Conservation (phyloP, 805 yeast species). For the Zygotorulaspora sp. region DNA sequence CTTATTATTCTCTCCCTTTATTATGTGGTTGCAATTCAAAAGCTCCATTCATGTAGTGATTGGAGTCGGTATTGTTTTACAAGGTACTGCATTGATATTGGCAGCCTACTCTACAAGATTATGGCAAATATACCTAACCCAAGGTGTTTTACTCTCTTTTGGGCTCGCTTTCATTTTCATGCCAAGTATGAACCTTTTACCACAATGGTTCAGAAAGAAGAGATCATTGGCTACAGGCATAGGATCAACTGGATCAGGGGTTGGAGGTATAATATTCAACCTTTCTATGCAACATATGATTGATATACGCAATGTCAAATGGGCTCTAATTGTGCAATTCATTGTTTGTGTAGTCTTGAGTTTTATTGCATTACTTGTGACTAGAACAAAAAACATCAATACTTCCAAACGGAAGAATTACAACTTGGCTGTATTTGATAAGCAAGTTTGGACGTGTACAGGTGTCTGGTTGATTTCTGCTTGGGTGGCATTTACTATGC, state of each 20-base stretch:
- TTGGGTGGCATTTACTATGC: conserved; percentile 46
- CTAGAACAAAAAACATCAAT: conserved; percentile 36
- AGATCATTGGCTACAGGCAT: conserved; percentile 40
- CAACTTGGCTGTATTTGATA: conserved; percentile 40
- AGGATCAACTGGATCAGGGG: conserved; percentile 39
- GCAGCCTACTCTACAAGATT: conserved; percentile 47
- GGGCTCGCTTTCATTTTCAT: conserved; percentile 49
- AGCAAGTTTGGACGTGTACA: conserved; percentile 34
- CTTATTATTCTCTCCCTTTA: conserved; percentile 43
- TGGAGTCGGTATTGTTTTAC: conserved; percentile 41
- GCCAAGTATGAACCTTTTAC: conserved; percentile 45
- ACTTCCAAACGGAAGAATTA: neutral
- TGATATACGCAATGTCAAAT: conserved; percentile 23
- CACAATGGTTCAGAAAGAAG: conserved; percentile 53
- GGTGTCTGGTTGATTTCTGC: conserved; percentile 42
- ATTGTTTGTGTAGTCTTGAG: conserved; percentile 37
- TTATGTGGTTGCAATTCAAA: conserved; percentile 43
- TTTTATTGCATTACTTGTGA: conserved; percentile 22
- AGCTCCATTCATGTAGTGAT: conserved; percentile 42
- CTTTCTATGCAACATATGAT: conserved; percentile 37
- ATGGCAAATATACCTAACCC: conserved; percentile 55
- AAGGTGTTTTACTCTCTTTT: conserved; percentile 49
- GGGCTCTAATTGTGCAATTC: conserved; percentile 38
- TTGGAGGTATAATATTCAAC: conserved; percentile 42
- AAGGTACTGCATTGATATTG: conserved; percentile 45